Percentiles rank a stretch among this genome's conserved stretches.
Conservation (phyloP, 495 filamentous ascomycete genomes). For the Aspergillus ellipticus region DNA sequence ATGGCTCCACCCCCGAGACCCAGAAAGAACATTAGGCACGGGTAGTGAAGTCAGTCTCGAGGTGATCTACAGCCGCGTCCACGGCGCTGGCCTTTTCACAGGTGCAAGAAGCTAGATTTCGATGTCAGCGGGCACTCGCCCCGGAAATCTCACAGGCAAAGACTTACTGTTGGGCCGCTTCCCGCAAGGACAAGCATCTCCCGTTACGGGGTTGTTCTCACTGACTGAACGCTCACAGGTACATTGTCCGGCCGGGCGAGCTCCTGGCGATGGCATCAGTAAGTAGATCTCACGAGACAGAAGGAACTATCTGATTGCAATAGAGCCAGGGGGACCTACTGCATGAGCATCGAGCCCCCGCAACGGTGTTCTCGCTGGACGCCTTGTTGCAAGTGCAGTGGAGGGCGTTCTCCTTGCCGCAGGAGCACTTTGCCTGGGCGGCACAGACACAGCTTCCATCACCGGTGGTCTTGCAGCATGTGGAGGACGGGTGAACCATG, state of each 20-base stretch:
- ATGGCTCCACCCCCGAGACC: not conserved
- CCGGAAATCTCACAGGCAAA: not conserved
- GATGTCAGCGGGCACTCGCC: not conserved
- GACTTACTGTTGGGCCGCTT: slow-evolving; percentile 63
- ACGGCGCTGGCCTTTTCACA: slow-evolving; percentile 69
- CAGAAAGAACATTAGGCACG: slow-evolving; percentile 15
- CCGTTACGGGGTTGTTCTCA: slow-evolving; percentile 64
- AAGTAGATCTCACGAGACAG: slow-evolving; percentile 1
- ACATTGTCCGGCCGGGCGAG: slow-evolving; percentile 73
- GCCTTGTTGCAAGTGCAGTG: slow-evolving; percentile 83
- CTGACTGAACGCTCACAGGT: slow-evolving; percentile 69
- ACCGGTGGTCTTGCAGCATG: slow-evolving; percentile 59
- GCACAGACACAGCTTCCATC: slow-evolving; percentile 57
- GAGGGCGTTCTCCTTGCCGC: slow-evolving; percentile 79
- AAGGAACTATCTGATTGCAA: too few relatives aligned
- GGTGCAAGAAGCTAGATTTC: slow-evolving; percentile 66
- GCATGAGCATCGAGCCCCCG: slow-evolving; percentile 81
- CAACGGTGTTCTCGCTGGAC: slow-evolving; percentile 64
- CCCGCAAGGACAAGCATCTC: slow-evolving; percentile 71
- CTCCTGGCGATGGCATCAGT: slow-evolving; percentile 37
- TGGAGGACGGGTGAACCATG: slow-evolving; percentile 52
- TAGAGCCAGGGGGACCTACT: slow-evolving; percentile 46
- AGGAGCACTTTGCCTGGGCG: slow-evolving; percentile 72
- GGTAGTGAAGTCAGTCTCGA: slow-evolving; percentile 80
- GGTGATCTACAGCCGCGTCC: slow-evolving; percentile 39